Percentiles rank a stretch among this genome's conserved stretches.
phyloP scores from a whole-genome alignment of 192 early-diverging fungal species.

The Coemansia sp. region DNA sequence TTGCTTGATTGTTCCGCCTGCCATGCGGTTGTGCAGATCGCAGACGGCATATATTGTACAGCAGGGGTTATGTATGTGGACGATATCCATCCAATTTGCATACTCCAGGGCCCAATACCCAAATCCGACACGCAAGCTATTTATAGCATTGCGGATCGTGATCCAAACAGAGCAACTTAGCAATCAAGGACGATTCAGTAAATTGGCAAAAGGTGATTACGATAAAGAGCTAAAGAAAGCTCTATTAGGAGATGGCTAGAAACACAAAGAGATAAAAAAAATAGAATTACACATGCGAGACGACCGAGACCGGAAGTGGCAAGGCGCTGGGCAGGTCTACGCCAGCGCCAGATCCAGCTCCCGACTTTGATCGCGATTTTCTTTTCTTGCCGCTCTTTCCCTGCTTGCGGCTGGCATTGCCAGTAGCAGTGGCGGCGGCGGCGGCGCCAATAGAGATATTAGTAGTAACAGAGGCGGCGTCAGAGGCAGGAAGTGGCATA shows the following conservation, averaged over 20 bases:
- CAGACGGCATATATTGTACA: neutral
- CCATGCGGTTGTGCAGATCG: neutral
- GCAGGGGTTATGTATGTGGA: neutral
- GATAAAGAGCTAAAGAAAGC: neutral
- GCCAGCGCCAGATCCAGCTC: neutral
- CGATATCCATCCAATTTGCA: neutral
- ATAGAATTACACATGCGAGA: slow-evolving; percentile 46
- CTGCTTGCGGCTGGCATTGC: slow-evolving; percentile 6
- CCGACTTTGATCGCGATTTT: slow-evolving; percentile 15
- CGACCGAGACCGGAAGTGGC: slow-evolving; percentile 34
- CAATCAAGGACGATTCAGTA: neutral
- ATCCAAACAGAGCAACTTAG: neutral
- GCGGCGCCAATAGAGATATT: neutral
- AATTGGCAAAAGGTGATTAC: neutral
- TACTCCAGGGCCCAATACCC: neutral
- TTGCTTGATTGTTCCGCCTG: neutral
- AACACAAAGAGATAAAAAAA: neutral
- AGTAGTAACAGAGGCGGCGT: neutral
- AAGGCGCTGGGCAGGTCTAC: slow-evolving; percentile 19
- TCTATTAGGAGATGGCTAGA: no score
- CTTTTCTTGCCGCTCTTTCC: slow-evolving; percentile 28
- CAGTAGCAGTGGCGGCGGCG: neutral
- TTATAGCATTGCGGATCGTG: neutral
- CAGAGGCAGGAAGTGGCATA: neutral
- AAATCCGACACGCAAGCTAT: neutral